Conservation (phyloP, 495 filamentous ascomycete species). For the Parathielavia appendiculata region DNA sequence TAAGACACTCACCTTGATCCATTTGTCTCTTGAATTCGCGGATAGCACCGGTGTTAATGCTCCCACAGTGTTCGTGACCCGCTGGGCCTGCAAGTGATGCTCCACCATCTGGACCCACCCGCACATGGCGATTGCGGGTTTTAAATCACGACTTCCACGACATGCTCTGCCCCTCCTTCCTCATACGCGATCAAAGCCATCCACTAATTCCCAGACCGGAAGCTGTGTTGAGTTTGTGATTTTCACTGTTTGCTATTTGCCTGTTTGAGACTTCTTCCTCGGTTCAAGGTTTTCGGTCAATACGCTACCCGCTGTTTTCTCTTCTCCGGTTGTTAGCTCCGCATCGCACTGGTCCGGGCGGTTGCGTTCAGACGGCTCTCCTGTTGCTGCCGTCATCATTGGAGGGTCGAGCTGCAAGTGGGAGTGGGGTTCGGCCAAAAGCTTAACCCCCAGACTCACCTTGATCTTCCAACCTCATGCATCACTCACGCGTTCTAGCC, state of each 20-base stretch:
- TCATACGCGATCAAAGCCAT: not conserved
- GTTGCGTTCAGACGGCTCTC: not conserved
- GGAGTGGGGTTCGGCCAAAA: conserved; percentile 10
- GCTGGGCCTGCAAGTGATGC: too few species aligned
- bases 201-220: conserved; percentile 8
- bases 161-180: not conserved
- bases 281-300: too few species aligned
- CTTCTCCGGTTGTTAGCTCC: too few species aligned
- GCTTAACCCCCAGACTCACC: conserved; percentile 3
- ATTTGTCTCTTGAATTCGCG: too few species aligned
- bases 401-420: conserved; percentile 2
- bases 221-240: conserved; percentile 4
- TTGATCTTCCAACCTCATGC: conserved; percentile 2
- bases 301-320: not conserved
- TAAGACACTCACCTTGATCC: too few species aligned
- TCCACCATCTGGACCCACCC: too few species aligned
- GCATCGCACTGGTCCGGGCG: not conserved
- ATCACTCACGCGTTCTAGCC: conserved; percentile 6
- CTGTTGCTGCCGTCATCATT: conserved; percentile 13
- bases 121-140: too few species aligned
- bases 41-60: too few species aligned
- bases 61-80: too few species aligned
- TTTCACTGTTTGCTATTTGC: not conserved
- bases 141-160: not conserved
- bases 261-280: not conserved